A percentile compares a stretch with the other conserved stretches of the same genome.
These are phyloP conservation scores for Silene uniflora DNA, from an alignment of 148 eudicot species.

Conservation along the genomic window DNA sequence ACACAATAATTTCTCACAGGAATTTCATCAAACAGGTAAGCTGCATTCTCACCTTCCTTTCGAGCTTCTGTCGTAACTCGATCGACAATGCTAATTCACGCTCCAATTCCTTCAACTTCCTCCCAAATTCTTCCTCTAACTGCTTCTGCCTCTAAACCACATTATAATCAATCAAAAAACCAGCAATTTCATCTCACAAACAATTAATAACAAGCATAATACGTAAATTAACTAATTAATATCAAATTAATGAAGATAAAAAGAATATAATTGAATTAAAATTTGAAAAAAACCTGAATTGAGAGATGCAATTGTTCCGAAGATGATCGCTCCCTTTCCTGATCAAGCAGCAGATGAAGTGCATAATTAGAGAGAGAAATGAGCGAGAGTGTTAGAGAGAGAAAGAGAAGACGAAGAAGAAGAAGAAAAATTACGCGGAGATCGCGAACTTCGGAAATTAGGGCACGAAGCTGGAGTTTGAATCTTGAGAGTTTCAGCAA, in stretches of 20 bases:
- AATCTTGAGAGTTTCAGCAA: conserved; percentile 42
- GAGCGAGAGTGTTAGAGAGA: background rate
- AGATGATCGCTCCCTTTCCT: conserved; percentile 46
- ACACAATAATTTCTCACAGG: conserved; percentile 9
- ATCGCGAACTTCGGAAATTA: conserved; percentile 39
- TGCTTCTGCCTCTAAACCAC: conserved; percentile 39
- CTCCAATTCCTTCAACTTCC: conserved; percentile 40
- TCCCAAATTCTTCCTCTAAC: conserved; percentile 37
- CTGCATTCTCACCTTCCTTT: conserved; percentile 39
- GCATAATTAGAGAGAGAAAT: background rate
- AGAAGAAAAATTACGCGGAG: conserved; percentile 38
- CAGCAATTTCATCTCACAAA: background rate
- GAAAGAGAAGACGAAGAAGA: conserved; percentile 4
- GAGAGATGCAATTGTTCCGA: conserved; percentile 35
- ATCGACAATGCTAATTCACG: conserved; percentile 34
- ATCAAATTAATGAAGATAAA: background rate
- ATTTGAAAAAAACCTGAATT: conserved; percentile 35
- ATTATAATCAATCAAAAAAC: conserved; percentile 12
- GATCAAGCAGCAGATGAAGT: conserved; percentile 11
- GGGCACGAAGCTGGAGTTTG: conserved; percentile 54
- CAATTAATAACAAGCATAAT: background rate
- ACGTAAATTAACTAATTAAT: background rate
- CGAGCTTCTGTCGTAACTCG: conserved; percentile 38
- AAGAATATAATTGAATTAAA: background rate
- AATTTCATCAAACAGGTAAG: conserved; percentile 24